Evolutionary conservation across 2,329 filamentous ascomycete species (phyloP).

Genomic region (Chaetomium sp.): DNA sequence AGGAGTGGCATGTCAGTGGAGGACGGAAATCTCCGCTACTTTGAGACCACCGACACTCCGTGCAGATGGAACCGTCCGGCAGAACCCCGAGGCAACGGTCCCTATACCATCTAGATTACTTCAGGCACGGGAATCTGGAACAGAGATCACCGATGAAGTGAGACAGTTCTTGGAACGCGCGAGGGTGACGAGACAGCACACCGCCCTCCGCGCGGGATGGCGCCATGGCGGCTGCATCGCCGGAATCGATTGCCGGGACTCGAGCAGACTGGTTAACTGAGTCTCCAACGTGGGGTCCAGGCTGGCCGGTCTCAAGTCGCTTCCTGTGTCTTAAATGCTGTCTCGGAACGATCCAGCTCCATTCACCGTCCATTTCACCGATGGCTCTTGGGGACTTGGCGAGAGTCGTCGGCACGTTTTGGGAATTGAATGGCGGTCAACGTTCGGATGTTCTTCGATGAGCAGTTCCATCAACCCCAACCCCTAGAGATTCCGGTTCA

Average conservation of each 20-base stretch:
- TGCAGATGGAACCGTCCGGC: not conserved
- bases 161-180: not conserved
- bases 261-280: not conserved
- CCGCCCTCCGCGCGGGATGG: not conserved
- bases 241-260: not conserved
- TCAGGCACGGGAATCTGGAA: conserved; percentile 3
- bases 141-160: conserved; percentile 5
- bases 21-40: not conserved
- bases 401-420: not conserved
- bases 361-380: not conserved
- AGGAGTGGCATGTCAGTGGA: not conserved
- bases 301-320: not conserved
- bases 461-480: not conserved
- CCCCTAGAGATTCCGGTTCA: not conserved
- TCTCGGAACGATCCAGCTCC: not conserved
- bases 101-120: not conserved
- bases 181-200: not conserved
- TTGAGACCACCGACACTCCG: not conserved
- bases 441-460: not conserved
- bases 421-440: not conserved
- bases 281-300: not conserved
- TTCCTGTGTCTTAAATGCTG: conserved; percentile 4
- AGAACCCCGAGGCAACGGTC: not conserved
- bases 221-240: not conserved
- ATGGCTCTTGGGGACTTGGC: not conserved